Conservation (phyloP, 208 protist species). For the Chromosphaera perkinsii region DNA sequence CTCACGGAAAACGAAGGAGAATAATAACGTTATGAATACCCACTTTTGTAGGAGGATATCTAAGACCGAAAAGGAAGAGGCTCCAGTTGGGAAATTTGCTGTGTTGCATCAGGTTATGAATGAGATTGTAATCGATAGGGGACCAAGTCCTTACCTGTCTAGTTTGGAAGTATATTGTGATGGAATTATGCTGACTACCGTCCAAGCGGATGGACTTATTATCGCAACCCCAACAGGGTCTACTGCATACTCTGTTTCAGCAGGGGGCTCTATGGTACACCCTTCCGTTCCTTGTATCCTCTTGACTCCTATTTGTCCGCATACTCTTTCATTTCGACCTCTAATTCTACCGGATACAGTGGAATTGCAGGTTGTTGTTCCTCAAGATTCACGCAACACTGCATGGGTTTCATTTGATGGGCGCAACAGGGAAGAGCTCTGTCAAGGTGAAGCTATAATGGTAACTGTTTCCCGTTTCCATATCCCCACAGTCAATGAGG, state of each 20-base stretch:
- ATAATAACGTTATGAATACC: neutral
- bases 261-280: slow-evolving; percentile 73
- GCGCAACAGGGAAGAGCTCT: slow-evolving; percentile 14
- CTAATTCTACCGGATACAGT: slow-evolving; percentile 63
- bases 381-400: neutral
- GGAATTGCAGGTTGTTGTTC: slow-evolving; percentile 15
- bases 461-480: neutral
- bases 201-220: slow-evolving; percentile 69
- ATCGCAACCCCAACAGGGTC: slow-evolving; percentile 74
- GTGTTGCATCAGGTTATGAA: too few species aligned
- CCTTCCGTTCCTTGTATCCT: slow-evolving; percentile 65
- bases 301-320: slow-evolving; percentile 77
- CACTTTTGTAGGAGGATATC: too few species aligned
- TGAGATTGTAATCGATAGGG: slow-evolving; percentile 67
- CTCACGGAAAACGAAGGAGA: neutral
- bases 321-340: slow-evolving; percentile 72
- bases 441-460: neutral
- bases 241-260: slow-evolving; percentile 64
- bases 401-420: slow-evolving; percentile 32
- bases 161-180: slow-evolving; percentile 56
- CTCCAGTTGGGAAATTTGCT: too few species aligned
- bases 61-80: too few species aligned
- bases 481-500: neutral
- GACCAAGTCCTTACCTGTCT: slow-evolving; percentile 47
- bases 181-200: slow-evolving; percentile 53